Percentiles rank a stretch among this genome's conserved stretches.
Conservation (phyloP, 179 eudicot genomes). For the Silene vulgaris region DNA sequence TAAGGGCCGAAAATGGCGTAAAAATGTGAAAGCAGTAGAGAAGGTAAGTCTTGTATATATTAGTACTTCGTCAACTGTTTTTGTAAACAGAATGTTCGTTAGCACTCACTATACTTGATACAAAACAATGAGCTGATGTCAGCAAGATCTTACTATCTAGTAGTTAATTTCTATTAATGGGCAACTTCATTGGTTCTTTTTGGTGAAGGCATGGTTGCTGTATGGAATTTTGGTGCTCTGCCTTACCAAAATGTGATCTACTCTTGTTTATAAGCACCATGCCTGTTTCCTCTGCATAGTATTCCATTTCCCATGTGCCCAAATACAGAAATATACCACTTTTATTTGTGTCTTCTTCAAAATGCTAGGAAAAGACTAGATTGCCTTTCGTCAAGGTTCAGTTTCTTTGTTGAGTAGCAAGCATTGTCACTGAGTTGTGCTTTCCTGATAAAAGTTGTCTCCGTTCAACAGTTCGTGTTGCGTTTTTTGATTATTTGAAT, state of each 20-base stretch:
- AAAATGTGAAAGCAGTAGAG: slow-evolving; percentile 88
- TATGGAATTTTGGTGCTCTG: neutral
- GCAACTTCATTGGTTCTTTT: neutral
- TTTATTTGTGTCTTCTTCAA: neutral
- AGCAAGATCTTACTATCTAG: neutral
- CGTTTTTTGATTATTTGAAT: too few species aligned
- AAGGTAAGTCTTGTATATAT: slow-evolving; percentile 42
- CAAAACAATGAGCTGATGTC: neutral
- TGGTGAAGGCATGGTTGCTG: neutral
- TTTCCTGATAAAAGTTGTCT: neutral
- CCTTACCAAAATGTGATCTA: neutral
- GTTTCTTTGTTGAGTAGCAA: neutral
- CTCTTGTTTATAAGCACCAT: neutral
- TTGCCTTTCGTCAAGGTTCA: neutral
- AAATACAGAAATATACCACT: neutral
- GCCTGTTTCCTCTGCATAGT: neutral
- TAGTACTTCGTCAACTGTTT: neutral
- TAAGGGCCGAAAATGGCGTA: slow-evolving; percentile 95
- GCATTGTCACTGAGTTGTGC: slow-evolving; percentile 1
- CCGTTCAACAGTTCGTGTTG: neutral
- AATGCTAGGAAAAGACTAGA: neutral
- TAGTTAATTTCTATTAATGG: neutral
- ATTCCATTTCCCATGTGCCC: neutral
- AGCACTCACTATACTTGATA: neutral
- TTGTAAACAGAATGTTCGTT: neutral